Conservation (phyloP, 495 filamentous ascomycete species). For the Filosporella fistucella region DNA sequence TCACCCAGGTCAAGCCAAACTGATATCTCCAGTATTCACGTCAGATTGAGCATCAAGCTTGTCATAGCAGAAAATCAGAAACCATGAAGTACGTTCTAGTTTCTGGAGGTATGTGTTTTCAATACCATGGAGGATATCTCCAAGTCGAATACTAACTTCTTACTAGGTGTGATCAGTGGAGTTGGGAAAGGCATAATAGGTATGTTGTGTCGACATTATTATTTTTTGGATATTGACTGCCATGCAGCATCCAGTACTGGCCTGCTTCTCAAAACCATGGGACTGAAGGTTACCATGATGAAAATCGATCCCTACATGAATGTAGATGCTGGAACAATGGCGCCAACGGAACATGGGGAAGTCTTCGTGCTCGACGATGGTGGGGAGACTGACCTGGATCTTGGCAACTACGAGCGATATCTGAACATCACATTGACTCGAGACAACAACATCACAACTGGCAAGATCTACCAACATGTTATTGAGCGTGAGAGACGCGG, state of each 20-base stretch:
- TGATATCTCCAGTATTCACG: too few relatives aligned
- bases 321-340: slow-evolving; percentile 70
- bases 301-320: slow-evolving; percentile 87
- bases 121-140: not conserved
- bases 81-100: slow-evolving; percentile 84
- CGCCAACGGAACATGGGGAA: slow-evolving; percentile 58
- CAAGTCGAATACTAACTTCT: slow-evolving; percentile 7
- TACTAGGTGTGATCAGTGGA: slow-evolving; percentile 67
- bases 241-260: slow-evolving; percentile 60
- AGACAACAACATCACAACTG: slow-evolving; percentile 92
- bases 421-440: slow-evolving; percentile 61
- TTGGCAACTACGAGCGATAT: slow-evolving; percentile 94
- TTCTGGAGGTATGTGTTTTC: slow-evolving; percentile 58
- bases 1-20: too few relatives aligned
- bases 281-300: slow-evolving; percentile 46
- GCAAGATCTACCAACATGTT: slow-evolving; percentile 89
- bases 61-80: too few relatives aligned
- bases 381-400: slow-evolving; percentile 84
- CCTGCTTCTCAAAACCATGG: slow-evolving; percentile 78
- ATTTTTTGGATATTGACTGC: slow-evolving; percentile 9
- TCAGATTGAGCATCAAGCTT: too few relatives aligned
- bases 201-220: slow-evolving; percentile 29
- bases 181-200: slow-evolving; percentile 82
- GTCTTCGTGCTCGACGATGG: slow-evolving; percentile 52
- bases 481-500: slow-evolving; percentile 59